Evolutionary conservation across 2,329 filamentous ascomycete genomes (phyloP).

Genomic region (Aspergillus sojae): DNA sequence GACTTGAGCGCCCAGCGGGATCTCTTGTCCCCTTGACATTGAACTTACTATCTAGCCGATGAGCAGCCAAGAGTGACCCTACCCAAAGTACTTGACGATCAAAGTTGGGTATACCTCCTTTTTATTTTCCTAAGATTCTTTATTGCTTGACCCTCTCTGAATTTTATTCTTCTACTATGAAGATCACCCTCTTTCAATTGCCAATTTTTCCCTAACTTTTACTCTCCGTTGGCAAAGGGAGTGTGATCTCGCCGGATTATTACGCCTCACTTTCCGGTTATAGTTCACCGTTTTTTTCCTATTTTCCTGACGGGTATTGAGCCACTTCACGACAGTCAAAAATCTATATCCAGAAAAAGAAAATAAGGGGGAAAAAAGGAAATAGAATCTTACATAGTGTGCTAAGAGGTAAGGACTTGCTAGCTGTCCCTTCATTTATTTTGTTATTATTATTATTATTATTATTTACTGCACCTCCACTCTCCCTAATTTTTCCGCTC

Average conservation of each 20-base stretch:
- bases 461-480: constrained; percentile 1
- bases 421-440: not conserved
- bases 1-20: not conserved
- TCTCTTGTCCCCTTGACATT: not conserved
- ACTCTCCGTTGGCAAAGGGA: constrained; percentile 14
- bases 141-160: not conserved
- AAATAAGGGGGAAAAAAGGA: constrained; percentile 7
- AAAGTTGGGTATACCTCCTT: not conserved
- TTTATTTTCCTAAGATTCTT: not conserved
- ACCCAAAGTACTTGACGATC: constrained; percentile 1
- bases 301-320: constrained; percentile 12
- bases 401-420: constrained; percentile 1
- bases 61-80: not conserved
- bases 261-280: constrained; percentile 28
- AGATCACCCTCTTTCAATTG: not conserved
- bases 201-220: not conserved
- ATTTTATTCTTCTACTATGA: not conserved
- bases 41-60: not conserved
- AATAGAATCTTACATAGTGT: constrained; percentile 5
- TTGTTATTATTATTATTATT: constrained; percentile 2
- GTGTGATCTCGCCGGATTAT: constrained; percentile 21
- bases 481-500: constrained; percentile 15
- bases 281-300: constrained; percentile 31
- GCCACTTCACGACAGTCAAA: constrained; percentile 15
- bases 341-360: constrained; percentile 10